These are phyloP conservation scores for Amphibolis antarctica DNA, from an alignment of 106 monocot species.

Conservation along the genomic window DNA sequence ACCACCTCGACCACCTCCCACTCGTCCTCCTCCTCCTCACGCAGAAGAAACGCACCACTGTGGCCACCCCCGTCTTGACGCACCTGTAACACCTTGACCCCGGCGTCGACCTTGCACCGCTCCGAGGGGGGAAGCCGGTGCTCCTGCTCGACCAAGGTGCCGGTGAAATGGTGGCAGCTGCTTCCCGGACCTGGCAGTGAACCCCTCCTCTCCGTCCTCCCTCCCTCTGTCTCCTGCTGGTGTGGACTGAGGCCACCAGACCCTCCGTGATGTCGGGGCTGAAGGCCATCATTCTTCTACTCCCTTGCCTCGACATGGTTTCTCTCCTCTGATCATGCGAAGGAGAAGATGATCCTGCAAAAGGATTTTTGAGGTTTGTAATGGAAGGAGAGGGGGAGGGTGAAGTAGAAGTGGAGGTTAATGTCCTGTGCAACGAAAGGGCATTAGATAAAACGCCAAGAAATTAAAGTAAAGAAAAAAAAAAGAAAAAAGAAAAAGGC, in stretches of 20 bases:
- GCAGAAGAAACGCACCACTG: neutral
- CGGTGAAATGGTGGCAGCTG: neutral
- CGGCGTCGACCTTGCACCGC: neutral
- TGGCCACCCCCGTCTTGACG: neutral
- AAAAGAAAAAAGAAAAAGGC: too few relatives aligned
- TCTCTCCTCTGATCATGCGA: neutral
- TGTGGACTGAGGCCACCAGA: neutral
- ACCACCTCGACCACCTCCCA: neutral
- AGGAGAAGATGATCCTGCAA: too few relatives aligned
- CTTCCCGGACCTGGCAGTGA: too few relatives aligned
- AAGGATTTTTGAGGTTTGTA: too few relatives aligned
- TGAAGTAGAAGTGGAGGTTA: too few relatives aligned
- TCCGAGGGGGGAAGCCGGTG: neutral
- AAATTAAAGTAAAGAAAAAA: too few relatives aligned
- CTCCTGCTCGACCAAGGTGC: neutral
- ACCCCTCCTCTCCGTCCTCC: neutral
- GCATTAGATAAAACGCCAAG: too few relatives aligned
- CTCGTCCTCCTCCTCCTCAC: neutral
- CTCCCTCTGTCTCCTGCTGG: neutral
- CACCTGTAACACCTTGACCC: slow-evolving; percentile 5
- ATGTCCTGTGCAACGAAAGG: too few relatives aligned
- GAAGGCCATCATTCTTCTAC: neutral
- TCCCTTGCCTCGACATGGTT: slow-evolving; percentile 3
- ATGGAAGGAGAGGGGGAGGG: too few relatives aligned
- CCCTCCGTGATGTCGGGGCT: slow-evolving; percentile 4